phyloP scores from a whole-genome alignment of 148 eudicot species.

The Bassia scoparia region DNA sequence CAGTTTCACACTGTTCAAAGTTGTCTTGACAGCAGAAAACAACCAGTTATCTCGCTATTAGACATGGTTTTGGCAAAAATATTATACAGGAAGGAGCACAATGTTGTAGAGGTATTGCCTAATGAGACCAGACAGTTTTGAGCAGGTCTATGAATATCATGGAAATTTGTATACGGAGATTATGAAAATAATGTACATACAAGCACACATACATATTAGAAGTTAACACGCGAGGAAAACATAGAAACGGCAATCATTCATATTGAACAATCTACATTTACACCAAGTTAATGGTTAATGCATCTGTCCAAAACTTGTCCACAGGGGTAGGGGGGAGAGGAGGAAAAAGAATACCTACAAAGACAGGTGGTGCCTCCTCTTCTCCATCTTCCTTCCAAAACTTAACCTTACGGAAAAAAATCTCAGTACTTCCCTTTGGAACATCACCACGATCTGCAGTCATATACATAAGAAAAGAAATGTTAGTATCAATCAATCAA shows the following conservation, averaged over 20 bases:
- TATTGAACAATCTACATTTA: background rate
- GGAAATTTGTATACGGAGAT: too few species aligned
- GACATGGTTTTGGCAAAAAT: too few species aligned
- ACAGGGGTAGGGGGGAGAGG: background rate
- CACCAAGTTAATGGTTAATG: background rate
- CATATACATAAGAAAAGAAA: constrained; percentile 7
- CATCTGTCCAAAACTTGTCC: background rate
- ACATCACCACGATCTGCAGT: constrained; percentile 87
- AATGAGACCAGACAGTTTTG: too few species aligned
- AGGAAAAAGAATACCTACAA: constrained; percentile 72
- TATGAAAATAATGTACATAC: background rate
- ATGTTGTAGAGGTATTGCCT: too few species aligned
- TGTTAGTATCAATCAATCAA: too few species aligned
- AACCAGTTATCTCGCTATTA: too few species aligned
- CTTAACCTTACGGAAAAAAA: constrained; percentile 92
- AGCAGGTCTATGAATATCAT: too few species aligned
- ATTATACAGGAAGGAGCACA: too few species aligned
- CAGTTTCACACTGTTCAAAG: too few species aligned
- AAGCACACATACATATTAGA: background rate
- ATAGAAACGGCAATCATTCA: background rate
- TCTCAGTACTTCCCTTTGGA: constrained; percentile 88
- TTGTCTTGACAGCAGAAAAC: too few species aligned
- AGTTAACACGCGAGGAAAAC: background rate
- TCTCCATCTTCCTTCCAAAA: constrained; percentile 98
- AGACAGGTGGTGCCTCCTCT: constrained; percentile 97